Percentiles rank a stretch among this genome's conserved stretches.
Conservation (phyloP, 805 yeast species). For the Candida argentea region DNA sequence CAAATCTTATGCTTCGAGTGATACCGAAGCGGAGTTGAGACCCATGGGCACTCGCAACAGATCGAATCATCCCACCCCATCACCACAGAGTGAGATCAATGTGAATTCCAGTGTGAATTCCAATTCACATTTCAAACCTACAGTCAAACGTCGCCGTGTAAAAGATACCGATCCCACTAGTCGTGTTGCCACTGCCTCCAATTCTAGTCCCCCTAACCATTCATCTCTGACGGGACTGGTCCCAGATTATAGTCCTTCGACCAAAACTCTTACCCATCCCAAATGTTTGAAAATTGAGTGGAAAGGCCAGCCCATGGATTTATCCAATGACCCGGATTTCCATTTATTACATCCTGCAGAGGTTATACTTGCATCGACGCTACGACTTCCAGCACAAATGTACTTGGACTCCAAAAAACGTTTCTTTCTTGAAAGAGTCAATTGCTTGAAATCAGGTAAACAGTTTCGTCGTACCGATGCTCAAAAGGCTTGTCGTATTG, state of each 20-base stretch:
- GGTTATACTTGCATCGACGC: conserved; percentile 70
- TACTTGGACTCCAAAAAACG: conserved; percentile 64
- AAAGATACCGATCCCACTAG: too few species aligned
- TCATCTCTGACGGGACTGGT: too few species aligned
- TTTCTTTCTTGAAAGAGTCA: conserved; percentile 81
- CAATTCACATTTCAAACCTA: too few species aligned
- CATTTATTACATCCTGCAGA: conserved; percentile 86
- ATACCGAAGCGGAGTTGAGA: too few species aligned
- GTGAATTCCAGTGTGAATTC: too few species aligned
- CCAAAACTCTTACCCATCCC: conserved; percentile 8
- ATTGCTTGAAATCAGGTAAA: conserved; percentile 53
- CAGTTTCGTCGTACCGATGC: conserved; percentile 96
- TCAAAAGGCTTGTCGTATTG: conserved; percentile 94
- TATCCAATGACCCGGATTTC: conserved; percentile 64
- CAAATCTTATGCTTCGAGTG: too few species aligned
- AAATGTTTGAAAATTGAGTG: conserved; percentile 76
- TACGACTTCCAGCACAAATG: conserved; percentile 79
- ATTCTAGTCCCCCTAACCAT: conserved; percentile 1
- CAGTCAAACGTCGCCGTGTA: too few species aligned
- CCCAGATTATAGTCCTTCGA: conserved; percentile 77
- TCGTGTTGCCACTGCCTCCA: conserved; percentile 19
- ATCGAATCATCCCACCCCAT: too few species aligned
- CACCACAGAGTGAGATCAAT: too few species aligned
- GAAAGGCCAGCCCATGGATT: conserved; percentile 97
- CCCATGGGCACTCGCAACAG: too few species aligned